Evolutionary conservation across 805 yeast genomes (phyloP), one percentile per base, ranked within the genome.

Genomic region (Metschnikowia lochheadii): DNA sequence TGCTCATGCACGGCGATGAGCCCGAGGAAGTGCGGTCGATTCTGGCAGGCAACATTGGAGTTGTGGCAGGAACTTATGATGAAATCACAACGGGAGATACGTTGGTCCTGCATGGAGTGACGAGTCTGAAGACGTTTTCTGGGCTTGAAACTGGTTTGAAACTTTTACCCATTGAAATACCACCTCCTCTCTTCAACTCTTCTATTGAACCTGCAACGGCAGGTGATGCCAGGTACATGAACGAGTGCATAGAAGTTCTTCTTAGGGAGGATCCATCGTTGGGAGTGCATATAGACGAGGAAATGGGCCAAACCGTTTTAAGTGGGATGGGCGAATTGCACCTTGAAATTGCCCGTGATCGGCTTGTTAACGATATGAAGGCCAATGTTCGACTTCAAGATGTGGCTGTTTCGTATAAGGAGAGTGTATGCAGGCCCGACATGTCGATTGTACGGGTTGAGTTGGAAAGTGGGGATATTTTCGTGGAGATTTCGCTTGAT

Each of bases 271-370:
- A 94, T 61, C 99, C 99, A 3, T 87, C 96, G 45, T 73, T 94
- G 53, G 79, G 81, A 31, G 78, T 89, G 6, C 68, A 80, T 3
- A 78, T 75, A 45, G 88, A 94, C 64, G 91, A 89, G 52, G 98
- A 92, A 58, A 75, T 89, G 49, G 96, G 94, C 6, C 97, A 94
- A 69, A 84, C 91, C 2, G 79, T 91, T 26, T 68, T 94, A 31
- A 84, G 96, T 17, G 99, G 99, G 32, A 92, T 92, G 98, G 99
- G 99, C 38, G 98, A 94, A 63, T 75, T 94, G 44, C 99, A 94
- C 69, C 75, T 94, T 45, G 98, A 94, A 58, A 90, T 94, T 56
- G 87, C 94, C 1, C 77, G 76, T 44, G 94, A 89, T 59, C 75
- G 97, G 49, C 75, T 90, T 39, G 69, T 88, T n/a, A 80, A 79